phyloP scores from a whole-genome alignment of 176 grass and related monocot species.

The Carex parvula region DNA sequence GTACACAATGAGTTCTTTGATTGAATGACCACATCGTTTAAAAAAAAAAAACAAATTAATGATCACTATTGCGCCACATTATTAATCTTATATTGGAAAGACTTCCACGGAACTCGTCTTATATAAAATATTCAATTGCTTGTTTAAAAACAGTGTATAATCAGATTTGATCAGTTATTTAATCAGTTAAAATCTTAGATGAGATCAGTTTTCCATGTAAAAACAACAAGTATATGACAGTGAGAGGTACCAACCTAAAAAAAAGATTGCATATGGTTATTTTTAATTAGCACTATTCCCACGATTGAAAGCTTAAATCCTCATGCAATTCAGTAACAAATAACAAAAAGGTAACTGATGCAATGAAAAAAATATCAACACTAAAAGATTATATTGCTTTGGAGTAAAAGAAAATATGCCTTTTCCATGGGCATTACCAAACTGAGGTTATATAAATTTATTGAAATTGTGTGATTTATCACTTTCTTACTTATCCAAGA shows the following conservation, averaged over 20 bases:
- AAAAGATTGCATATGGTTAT: background rate
- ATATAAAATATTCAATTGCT: background rate
- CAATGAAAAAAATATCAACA: background rate
- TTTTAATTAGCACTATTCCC: background rate
- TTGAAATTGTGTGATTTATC: background rate
- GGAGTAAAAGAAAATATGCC: background rate
- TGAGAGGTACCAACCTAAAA: background rate
- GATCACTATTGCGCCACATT: background rate
- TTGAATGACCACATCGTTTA: background rate
- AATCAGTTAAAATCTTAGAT: background rate
- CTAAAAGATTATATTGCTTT: background rate
- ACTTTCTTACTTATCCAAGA: too few species aligned
- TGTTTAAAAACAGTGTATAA: background rate
- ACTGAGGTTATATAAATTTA: background rate
- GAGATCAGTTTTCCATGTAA: background rate
- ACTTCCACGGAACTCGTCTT: background rate
- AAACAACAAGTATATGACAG: background rate
- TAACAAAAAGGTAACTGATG: background rate
- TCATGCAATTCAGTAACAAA: background rate
- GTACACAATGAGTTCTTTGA: background rate
- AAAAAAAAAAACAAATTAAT: background rate
- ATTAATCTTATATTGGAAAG: background rate
- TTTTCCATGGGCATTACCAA: background rate
- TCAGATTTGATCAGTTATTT: background rate
- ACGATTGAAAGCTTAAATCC: background rate